Base-by-base conservation (phyloP, 2,329 filamentous ascomycete species). In the Diaporthe longicolla region DNA sequence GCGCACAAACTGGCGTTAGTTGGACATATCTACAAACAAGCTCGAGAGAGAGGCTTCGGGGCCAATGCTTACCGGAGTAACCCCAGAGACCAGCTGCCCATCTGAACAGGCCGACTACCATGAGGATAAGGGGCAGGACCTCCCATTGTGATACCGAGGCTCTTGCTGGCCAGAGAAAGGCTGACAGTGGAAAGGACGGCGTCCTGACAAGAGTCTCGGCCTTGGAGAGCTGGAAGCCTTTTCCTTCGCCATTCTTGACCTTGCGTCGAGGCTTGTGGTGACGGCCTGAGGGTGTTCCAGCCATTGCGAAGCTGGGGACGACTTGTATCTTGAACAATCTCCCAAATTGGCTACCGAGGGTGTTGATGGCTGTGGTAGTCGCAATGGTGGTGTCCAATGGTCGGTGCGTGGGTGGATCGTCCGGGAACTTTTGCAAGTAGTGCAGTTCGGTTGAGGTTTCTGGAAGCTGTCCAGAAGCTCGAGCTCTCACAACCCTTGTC, bases 1-100 rank as follows among this genome's bases (percentile, higher is more conserved):
- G 8, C 21, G 58, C 21, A 58, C 77, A 43, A 79, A 71, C 70
- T 13, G 3, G n/a, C 69, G 54, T 29, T 55, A 61, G 59, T 75
- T 21, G 48, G 29, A 9, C n/a, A n/a, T 24, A 15, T 40, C 32
- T 43, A 21, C 61, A 5, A 61, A 21, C 40, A 21, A 29, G 8
- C 17, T 21, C 17, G 58, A 45, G 2, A 32, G 21, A 63, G 8
- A 32, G 19, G 7, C 21, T 50, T 29, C n/a, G 4, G n/a, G 21
- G 35, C n/a, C 71, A 21, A 24, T 74, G 40, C 85, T 71, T 83
- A 95, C 94, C 97, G 79, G 97, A 99, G 83, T 98, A 98, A 73
- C 94, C 95, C 94, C 97, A 98, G 57, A 98, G 87, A 37, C 95
- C 93, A 63, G 95, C 93, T 43, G 94, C 93, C 97, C 97, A 98